Evolutionary conservation across 2,329 filamentous ascomycete species (phyloP).

Genomic region (Sporothrix variecibatus): DNA sequence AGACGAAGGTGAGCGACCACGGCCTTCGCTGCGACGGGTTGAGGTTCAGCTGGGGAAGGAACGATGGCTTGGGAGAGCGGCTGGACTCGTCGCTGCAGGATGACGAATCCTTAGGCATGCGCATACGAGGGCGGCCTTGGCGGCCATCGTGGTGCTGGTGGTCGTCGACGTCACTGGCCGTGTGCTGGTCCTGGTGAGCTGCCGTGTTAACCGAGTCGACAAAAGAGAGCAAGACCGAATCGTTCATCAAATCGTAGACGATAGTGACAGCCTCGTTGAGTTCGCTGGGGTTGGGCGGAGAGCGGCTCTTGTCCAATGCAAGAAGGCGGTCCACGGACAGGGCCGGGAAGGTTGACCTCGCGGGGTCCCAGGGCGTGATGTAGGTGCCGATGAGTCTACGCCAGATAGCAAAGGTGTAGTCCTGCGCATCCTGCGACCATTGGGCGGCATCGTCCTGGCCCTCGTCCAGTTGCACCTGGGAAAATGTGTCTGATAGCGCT

Average conservation of each 20-base stretch:
- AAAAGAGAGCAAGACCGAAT: conserved; percentile 91
- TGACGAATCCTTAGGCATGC: conserved; percentile 41
- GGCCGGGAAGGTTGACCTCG: conserved; percentile 87
- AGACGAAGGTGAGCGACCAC: conserved; percentile 45
- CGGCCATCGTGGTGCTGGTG: conserved; percentile 29
- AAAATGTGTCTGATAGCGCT: conserved; percentile 71
- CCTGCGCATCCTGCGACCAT: conserved; percentile 48
- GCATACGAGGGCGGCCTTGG: conserved; percentile 44
- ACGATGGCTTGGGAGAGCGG: conserved; percentile 48
- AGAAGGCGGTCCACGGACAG: conserved; percentile 83
- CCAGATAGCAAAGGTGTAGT: conserved; percentile 81
- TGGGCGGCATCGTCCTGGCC: conserved; percentile 35
- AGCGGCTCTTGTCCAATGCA: conserved; percentile 56
- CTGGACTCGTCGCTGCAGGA: conserved; percentile 40
- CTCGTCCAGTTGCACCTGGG: conserved; percentile 46
- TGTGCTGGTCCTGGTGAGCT: conserved; percentile 31
- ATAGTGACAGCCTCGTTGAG: conserved; percentile 83
- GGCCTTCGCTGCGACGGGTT: conserved; percentile 41
- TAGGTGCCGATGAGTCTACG: conserved; percentile 86
- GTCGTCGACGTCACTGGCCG: background rate
- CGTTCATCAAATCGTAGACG: conserved; percentile 95
- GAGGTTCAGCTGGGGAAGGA: conserved; percentile 47
- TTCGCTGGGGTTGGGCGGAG: conserved; percentile 71
- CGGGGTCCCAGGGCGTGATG: conserved; percentile 82
- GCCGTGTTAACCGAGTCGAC: conserved; percentile 61